Percentiles rank a stretch among this genome's conserved stretches.
Evolutionary conservation across 139 green algal species (phyloP).

Genomic region (Auxenochlorella protothecoides): DNA sequence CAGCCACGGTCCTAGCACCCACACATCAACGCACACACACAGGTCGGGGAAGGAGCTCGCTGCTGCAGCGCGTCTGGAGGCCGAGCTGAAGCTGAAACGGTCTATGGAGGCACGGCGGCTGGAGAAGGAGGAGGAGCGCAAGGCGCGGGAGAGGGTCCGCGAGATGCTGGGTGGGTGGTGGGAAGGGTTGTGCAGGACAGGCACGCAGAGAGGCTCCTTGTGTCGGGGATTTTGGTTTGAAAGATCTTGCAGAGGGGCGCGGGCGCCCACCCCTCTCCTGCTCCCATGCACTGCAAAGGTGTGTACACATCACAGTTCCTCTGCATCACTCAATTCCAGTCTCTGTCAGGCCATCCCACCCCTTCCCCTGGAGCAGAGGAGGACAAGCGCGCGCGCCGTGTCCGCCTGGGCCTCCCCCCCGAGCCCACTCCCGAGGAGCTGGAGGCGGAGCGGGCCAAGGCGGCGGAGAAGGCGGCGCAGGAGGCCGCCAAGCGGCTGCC

Average conservation of each 20-base stretch:
- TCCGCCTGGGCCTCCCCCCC: conserved; percentile 77
- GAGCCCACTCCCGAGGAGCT: conserved; percentile 83
- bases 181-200: background rate
- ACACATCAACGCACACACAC: too few species aligned
- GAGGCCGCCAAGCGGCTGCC: conserved; percentile 34
- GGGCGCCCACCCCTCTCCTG: too few species aligned
- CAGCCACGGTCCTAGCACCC: too few species aligned
- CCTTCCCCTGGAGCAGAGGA: conserved; percentile 45
- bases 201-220: too few species aligned
- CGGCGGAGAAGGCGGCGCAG: conserved; percentile 27
- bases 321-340: too few species aligned
- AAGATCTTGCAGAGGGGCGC: too few species aligned
- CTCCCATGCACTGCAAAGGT: too few species aligned
- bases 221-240: too few species aligned
- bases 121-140: conserved; percentile 58
- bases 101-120: conserved; percentile 46
- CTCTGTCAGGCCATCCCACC: background rate
- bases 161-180: conserved; percentile 45
- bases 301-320: too few species aligned
- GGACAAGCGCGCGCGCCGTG: conserved; percentile 67
- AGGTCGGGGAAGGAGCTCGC: conserved; percentile 48
- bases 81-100: conserved; percentile 60
- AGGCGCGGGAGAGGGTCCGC: conserved; percentile 54
- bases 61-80: conserved; percentile 55
- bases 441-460: conserved; percentile 32